Evolutionary conservation across 78 protist species (phyloP).

Genomic region (slime mould (Dictyostelium discoideum)): dicty_2.7 NC_007089.4:5924001-5924500

Average conservation of each 20-base stretch:
- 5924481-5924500: background rate
- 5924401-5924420: background rate
- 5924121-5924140: conserved; percentile 5
- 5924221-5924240: conserved; percentile 21
- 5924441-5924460: background rate
- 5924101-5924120: background rate
- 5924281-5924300: background rate
- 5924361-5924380: background rate
- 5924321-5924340: background rate
- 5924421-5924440: background rate
- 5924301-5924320: background rate
- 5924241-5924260: conserved; percentile 36
- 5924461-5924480: background rate
- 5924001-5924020: conserved; percentile 74
- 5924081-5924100: conserved; percentile 58
- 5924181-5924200: conserved; percentile 13
- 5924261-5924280: background rate
- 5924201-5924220: conserved; percentile 14
- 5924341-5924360: background rate
- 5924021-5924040: conserved; percentile 74
- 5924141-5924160: background rate
- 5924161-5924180: background rate
- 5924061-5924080: conserved; percentile 52
- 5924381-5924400: background rate
- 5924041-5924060: conserved; percentile 11